Evolutionary conservation across 2,329 filamentous ascomycete genomes (phyloP).

Genomic region (Exserohilum turcica): DNA sequence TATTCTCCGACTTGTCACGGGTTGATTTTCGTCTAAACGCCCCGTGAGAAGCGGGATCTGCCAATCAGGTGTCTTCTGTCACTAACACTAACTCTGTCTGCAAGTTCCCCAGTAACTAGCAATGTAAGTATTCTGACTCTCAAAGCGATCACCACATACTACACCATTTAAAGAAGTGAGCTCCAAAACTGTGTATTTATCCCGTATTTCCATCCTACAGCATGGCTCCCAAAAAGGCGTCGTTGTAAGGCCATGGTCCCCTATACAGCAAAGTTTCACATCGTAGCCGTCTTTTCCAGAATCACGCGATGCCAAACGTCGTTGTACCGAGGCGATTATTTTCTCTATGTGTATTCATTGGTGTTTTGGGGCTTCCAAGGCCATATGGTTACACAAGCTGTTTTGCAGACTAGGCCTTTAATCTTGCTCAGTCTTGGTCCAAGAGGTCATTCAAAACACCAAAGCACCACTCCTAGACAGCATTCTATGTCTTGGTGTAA

Average conservation of each 20-base stretch:
- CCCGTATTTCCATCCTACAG: constrained; percentile 1
- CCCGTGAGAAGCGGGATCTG: not conserved
- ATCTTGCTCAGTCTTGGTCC: not conserved
- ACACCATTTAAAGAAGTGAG: not conserved
- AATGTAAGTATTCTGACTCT: not conserved
- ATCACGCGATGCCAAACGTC: not conserved
- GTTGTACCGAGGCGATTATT: not conserved
- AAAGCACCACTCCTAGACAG: not conserved
- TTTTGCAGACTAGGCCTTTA: not conserved
- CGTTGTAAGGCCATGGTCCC: not conserved
- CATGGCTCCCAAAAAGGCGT: not conserved
- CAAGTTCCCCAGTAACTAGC: not conserved
- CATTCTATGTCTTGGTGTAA: not conserved
- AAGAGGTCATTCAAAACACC: not conserved
- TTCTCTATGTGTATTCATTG: not conserved
- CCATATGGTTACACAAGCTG: not conserved
- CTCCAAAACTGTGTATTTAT: not conserved
- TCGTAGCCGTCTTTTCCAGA: not conserved
- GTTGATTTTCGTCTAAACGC: no score
- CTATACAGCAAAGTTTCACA: not conserved
- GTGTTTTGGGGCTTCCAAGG: not conserved
- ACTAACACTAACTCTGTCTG: not conserved
- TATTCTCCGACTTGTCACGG: not conserved
- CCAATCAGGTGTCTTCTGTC: not conserved
- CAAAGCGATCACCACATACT: not conserved